Conservation (phyloP, 169 alveolate genomes). For the Cryptosporidium felis region DNA sequence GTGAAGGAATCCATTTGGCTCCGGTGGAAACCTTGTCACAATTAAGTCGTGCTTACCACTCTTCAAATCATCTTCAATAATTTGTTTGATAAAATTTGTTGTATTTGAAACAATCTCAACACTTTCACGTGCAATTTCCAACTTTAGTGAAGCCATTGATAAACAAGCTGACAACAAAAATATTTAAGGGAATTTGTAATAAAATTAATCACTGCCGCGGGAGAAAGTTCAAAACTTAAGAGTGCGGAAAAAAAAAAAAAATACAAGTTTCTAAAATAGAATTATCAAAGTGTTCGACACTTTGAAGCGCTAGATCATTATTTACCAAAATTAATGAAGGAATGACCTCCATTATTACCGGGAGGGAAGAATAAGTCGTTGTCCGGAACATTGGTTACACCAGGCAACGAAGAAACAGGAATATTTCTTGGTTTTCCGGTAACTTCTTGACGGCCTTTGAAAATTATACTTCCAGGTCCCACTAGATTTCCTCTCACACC, state of each 20-base stretch:
- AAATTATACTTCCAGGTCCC: conserved; percentile 54
- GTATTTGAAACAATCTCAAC: conserved; percentile 25
- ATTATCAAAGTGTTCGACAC: too few species aligned
- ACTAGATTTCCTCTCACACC: conserved; percentile 59
- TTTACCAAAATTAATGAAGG: not conserved
- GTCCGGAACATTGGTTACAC: not conserved
- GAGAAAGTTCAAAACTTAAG: not conserved
- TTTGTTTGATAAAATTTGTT: conserved; percentile 82
- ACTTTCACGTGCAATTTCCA: conserved; percentile 12
- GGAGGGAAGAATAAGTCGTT: conserved; percentile 64
- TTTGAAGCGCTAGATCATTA: too few species aligned
- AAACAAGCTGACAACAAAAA: not conserved
- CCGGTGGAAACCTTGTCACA: conserved; percentile 99
- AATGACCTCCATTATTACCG: not conserved
- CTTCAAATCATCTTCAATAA: conserved; percentile 82
- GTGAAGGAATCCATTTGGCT: conserved; percentile 99
- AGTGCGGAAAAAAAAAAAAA: too few species aligned
- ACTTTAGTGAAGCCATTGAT: conserved; percentile 24
- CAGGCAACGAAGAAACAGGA: conserved; percentile 50
- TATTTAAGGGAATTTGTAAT: not conserved
- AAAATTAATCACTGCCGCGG: not conserved
- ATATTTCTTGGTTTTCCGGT: conserved; percentile 16
- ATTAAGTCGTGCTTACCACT: conserved; percentile 80
- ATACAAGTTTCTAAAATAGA: too few species aligned
- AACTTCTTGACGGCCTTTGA: not conserved